phyloP scores from a whole-genome alignment of 495 filamentous ascomycete genomes.

The Xylaria acuta region DNA sequence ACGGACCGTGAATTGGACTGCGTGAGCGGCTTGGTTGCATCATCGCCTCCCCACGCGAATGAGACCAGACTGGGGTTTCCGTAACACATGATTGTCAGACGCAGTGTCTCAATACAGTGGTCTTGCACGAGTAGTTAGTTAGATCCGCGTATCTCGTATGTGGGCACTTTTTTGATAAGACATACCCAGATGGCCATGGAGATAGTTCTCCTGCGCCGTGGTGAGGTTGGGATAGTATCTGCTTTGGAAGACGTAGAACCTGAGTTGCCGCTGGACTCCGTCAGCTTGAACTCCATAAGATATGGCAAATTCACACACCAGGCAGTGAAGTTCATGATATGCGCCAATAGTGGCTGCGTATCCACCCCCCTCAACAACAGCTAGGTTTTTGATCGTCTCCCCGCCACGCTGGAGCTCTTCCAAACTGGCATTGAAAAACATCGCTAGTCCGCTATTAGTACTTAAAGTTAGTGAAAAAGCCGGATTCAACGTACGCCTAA shows the following conservation, averaged over 20 bases:
- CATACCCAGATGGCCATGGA: conserved; percentile 29
- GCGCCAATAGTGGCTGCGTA: conserved; percentile 18
- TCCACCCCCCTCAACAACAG: not conserved
- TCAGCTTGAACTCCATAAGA: not conserved
- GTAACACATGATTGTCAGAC: conserved; percentile 30
- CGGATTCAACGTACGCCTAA: not conserved
- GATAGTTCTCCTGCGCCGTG: conserved; percentile 19
- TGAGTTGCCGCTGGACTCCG: conserved; percentile 26
- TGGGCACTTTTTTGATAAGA: no score
- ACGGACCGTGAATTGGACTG: conserved; percentile 23
- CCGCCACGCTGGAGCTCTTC: not conserved
- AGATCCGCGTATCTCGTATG: no score
- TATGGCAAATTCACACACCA: not conserved
- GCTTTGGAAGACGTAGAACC: conserved; percentile 24
- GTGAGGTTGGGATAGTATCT: conserved; percentile 33
- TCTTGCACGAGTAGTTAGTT: conserved; percentile 22
- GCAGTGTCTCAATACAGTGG: conserved; percentile 31
- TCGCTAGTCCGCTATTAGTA: not conserved
- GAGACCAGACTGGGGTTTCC: conserved; percentile 26
- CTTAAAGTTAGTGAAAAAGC: not conserved
- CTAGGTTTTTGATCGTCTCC: not conserved
- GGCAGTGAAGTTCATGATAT: conserved; percentile 28
- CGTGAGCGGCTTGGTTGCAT: not conserved
- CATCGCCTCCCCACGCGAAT: conserved; percentile 23
- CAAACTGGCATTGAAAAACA: not conserved